Conservation (phyloP, 495 filamentous ascomycete species). For the Xylaria acuta region DNA sequence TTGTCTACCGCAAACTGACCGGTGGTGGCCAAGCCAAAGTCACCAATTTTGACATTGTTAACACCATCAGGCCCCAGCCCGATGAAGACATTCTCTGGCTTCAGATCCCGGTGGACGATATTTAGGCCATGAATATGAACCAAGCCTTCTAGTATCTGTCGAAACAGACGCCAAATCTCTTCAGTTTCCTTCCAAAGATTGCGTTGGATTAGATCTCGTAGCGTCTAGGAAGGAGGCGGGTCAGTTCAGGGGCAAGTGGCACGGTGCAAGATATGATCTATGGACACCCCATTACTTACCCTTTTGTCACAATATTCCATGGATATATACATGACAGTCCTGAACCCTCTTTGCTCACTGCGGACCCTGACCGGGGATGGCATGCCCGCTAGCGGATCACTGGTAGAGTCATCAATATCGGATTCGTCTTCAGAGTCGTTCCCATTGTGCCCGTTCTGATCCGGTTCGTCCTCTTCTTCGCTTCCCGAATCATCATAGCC, state of each 20-base stretch:
- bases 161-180: slow-evolving; percentile 86
- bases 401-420: slow-evolving; percentile 29
- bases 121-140: slow-evolving; percentile 88
- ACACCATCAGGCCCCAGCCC: slow-evolving; percentile 65
- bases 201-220: slow-evolving; percentile 87
- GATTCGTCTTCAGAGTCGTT: slow-evolving; percentile 22
- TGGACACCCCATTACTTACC: slow-evolving; percentile 52
- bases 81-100: slow-evolving; percentile 97
- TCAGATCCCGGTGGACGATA: slow-evolving; percentile 97
- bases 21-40: slow-evolving; percentile 93
- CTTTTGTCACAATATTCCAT: slow-evolving; percentile 99
- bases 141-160: slow-evolving; percentile 90
- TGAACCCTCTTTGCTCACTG: slow-evolving; percentile 41
- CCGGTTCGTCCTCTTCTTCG: slow-evolving; percentile 43
- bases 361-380: slow-evolving; percentile 42
- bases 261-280: neutral
- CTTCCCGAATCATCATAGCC: slow-evolving; percentile 72
- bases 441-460: slow-evolving; percentile 24
- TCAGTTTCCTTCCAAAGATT: slow-evolving; percentile 73
- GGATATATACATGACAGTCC: slow-evolving; percentile 57
- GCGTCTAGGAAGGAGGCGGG: slow-evolving; percentile 58
- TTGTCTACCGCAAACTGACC: slow-evolving; percentile 75
- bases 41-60: slow-evolving; percentile 91
- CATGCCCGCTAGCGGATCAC: slow-evolving; percentile 28
- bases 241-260: neutral